Conservation (phyloP, 2,329 filamentous ascomycete species). For the Talaromyces sp. region DNA sequence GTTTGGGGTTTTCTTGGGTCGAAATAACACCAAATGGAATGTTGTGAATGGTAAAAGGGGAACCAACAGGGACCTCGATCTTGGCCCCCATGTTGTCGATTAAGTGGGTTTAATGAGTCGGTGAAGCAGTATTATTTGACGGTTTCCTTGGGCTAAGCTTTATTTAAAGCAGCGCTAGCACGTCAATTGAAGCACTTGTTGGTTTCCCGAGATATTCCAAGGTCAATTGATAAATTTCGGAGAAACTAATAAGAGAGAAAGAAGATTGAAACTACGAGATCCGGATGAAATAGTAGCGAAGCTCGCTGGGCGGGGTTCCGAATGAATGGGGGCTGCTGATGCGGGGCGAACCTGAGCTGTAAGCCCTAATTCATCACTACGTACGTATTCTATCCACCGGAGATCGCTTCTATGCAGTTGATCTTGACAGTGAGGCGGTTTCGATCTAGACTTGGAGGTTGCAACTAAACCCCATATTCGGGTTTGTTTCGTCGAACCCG, state of each 20-base stretch:
- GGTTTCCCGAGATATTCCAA: not conserved
- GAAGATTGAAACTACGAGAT: not conserved
- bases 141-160: not conserved
- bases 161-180: not conserved
- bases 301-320: not conserved
- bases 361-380: not conserved
- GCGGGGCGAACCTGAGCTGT: not conserved
- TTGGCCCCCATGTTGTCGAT: not conserved
- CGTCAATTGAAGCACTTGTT: not conserved
- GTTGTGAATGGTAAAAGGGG: conserved; percentile 46
- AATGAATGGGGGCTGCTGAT: not conserved
- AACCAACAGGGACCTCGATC: not conserved
- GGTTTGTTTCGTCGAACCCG: too few species aligned
- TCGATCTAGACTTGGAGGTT: not conserved
- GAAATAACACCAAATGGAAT: conserved; percentile 52
- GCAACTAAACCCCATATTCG: not conserved
- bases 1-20: conserved; percentile 28
- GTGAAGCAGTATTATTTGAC: not conserved
- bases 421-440: not conserved
- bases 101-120: not conserved
- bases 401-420: not conserved
- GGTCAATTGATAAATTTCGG: not conserved
- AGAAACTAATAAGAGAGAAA: not conserved
- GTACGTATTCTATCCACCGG: not conserved
- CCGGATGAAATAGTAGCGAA: not conserved